phyloP scores from a whole-genome alignment of 75 land plant genomes.

The Picea glauca region DNA sequence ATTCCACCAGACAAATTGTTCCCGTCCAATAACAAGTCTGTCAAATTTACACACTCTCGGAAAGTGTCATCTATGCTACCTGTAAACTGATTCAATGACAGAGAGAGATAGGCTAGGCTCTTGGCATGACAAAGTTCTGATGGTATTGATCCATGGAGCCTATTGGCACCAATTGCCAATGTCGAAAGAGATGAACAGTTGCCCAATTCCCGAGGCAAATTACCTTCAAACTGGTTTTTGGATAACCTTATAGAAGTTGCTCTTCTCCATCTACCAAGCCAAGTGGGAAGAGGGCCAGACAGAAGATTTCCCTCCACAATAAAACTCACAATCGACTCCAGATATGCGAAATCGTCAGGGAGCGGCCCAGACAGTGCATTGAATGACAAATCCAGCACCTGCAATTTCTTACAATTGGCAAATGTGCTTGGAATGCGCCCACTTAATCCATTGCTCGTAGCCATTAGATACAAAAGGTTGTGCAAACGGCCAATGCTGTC shows the following conservation, averaged over 20 bases:
- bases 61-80: slow-evolving; percentile 47
- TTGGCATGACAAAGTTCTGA: slow-evolving; percentile 39
- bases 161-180: slow-evolving; percentile 40
- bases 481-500: slow-evolving; percentile 28
- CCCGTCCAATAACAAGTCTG: slow-evolving; percentile 41
- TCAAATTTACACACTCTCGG: slow-evolving; percentile 32
- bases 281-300: slow-evolving; percentile 53
- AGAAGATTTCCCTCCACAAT: slow-evolving; percentile 44
- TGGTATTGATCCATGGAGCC: slow-evolving; percentile 45
- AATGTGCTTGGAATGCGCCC: slow-evolving; percentile 44
- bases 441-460: slow-evolving; percentile 29
- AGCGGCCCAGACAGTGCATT: slow-evolving; percentile 35
- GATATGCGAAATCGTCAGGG: slow-evolving; percentile 21
- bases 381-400: slow-evolving; percentile 30
- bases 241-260: slow-evolving; percentile 28
- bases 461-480: slow-evolving; percentile 27
- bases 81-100: slow-evolving; percentile 36
- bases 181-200: slow-evolving; percentile 17
- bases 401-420: slow-evolving; percentile 43
- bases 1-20: slow-evolving; percentile 52
- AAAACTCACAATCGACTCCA: slow-evolving; percentile 24
- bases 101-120: slow-evolving; percentile 17
- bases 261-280: slow-evolving; percentile 46
- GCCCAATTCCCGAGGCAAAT: slow-evolving; percentile 38
- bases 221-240: slow-evolving; percentile 45